phyloP scores from a whole-genome alignment of 306 rosid genomes.

The Prosopis cineraria region DNA sequence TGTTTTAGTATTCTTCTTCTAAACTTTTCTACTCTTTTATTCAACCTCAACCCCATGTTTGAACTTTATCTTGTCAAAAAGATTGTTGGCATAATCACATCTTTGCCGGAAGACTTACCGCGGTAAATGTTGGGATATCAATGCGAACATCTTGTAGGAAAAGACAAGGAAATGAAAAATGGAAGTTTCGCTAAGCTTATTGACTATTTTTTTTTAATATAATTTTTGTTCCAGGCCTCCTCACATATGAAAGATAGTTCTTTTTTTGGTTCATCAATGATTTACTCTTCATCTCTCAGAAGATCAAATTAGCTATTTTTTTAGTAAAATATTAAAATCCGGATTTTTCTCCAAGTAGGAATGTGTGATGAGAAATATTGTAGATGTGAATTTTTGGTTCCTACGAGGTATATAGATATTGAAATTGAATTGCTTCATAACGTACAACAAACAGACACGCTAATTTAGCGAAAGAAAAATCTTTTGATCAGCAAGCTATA shows the following conservation, averaged over 20 bases:
- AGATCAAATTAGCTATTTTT: neutral
- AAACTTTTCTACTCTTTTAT: neutral
- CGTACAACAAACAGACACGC: neutral
- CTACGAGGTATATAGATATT: neutral
- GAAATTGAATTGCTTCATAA: neutral
- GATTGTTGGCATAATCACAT: neutral
- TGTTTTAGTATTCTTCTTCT: neutral
- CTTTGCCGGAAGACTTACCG: neutral
- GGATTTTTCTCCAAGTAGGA: neutral
- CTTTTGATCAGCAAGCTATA: neutral
- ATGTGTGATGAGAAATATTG: neutral
- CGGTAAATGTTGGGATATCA: neutral
- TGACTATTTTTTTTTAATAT: neutral
- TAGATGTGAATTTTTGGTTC: neutral
- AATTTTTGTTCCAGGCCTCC: neutral
- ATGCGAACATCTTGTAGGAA: neutral
- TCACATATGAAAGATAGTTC: neutral
- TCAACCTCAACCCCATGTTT: neutral
- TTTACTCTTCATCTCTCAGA: neutral
- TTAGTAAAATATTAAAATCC: neutral
- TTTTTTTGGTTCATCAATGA: neutral
- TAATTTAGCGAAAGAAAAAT: neutral
- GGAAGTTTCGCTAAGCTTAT: neutral
- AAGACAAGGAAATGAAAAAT: neutral
- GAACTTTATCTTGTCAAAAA: neutral